Evolutionary conservation across 129 eudicot genomes (phyloP).

Genomic region (Mikania micrantha): DNA sequence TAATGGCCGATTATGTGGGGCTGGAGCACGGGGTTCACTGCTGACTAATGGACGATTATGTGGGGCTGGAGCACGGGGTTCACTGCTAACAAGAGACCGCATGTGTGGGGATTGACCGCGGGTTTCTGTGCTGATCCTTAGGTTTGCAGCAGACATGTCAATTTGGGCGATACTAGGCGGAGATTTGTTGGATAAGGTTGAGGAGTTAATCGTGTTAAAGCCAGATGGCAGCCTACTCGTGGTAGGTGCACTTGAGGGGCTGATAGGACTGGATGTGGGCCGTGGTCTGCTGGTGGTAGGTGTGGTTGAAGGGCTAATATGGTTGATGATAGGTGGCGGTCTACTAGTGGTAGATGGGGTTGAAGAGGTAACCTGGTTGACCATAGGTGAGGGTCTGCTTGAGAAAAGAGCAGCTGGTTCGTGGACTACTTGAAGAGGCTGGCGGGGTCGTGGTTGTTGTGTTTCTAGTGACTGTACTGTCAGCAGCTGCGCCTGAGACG

Average conservation of each 20-base stretch:
- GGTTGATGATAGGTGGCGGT: constrained; percentile 3
- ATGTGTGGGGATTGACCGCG: constrained; percentile 54
- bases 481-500: neutral
- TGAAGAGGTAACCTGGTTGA: no score
- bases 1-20: constrained; percentile 56
- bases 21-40: constrained; percentile 40
- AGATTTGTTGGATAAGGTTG: constrained; percentile 4
- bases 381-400: constrained; percentile 22
- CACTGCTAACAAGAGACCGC: constrained; percentile 30
- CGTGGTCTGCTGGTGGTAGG: constrained; percentile 6
- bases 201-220: neutral
- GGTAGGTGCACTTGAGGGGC: constrained; percentile 2
- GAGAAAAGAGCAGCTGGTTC: constrained; percentile 49
- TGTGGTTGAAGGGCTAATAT: neutral
- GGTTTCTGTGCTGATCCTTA: constrained; percentile 31
- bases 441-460: constrained; percentile 3
- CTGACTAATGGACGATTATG: constrained; percentile 37
- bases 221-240: constrained; percentile 3
- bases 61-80: constrained; percentile 48
- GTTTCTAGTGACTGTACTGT: no score
- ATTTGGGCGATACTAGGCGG: constrained; percentile 40
- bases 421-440: constrained; percentile 45
- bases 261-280: no score
- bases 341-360: no score
- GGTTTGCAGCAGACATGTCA: constrained; percentile 32